phyloP scores from a whole-genome alignment of 1,139 yeast genomes.

The Kodamaea anthophila region DNA sequence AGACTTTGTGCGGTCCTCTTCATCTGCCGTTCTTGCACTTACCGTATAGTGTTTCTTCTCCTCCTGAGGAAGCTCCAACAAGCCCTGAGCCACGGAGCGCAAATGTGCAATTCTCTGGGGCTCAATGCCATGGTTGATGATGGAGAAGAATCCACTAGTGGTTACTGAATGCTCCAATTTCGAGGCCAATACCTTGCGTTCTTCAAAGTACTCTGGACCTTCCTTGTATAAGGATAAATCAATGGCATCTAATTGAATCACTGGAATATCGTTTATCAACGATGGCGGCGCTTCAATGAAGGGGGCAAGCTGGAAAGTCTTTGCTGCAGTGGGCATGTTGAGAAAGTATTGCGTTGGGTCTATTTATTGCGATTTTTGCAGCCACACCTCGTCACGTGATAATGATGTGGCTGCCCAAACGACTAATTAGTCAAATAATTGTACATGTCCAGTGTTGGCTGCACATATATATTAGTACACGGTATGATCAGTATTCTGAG shows the following conservation, averaged over 20 bases:
- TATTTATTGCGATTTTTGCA: no score
- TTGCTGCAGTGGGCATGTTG: no score
- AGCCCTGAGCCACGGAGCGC: slow-evolving; percentile 31
- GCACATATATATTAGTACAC: no score
- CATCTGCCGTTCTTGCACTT: slow-evolving; percentile 29
- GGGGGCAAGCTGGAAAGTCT: no score
- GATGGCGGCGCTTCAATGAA: slow-evolving; percentile 26
- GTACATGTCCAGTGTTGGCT: no score
- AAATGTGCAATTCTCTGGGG: slow-evolving; percentile 23
- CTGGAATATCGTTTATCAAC: slow-evolving; percentile 14
- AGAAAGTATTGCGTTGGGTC: no score
- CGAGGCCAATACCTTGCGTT: slow-evolving; percentile 26
- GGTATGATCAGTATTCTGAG: no score
- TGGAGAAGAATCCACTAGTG: slow-evolving; percentile 41
- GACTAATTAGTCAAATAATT: no score
- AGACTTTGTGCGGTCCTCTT: slow-evolving; percentile 25
- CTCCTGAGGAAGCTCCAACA: slow-evolving; percentile 37
- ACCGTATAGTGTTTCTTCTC: slow-evolving; percentile 34
- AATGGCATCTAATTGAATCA: slow-evolving; percentile 27
- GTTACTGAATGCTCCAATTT: slow-evolving; percentile 31
- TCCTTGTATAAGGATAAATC: slow-evolving; percentile 30
- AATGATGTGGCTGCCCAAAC: no score
- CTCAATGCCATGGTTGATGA: slow-evolving; percentile 32
- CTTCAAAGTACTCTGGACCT: slow-evolving; percentile 23
- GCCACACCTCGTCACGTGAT: no score